Evolutionary conservation across 495 filamentous ascomycete genomes (phyloP), one percentile per base, ranked within the genome.

Genomic region (Parachaetomium inaequale): DNA sequence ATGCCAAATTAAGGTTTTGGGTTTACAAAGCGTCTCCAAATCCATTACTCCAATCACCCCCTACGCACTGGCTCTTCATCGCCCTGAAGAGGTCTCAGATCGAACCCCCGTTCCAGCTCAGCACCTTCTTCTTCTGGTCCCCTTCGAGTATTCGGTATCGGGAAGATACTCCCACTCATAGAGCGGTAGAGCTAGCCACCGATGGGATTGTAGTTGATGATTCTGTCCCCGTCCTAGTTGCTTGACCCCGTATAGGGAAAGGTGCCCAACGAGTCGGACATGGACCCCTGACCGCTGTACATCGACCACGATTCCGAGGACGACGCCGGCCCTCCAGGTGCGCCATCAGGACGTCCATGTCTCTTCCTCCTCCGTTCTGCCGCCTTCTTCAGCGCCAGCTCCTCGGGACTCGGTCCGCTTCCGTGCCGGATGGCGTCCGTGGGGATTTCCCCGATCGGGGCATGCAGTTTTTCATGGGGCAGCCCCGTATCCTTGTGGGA

Each of bases 381-480:
- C 32, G 31, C 53, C 62, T 71, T 71, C 47, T 54, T 55, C 8
- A 54, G 52, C 40, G n/a, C 40, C 40, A 43, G 3, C n/a, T 78
- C 69, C 60, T 79, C 76, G 11, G 43, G 76, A 63, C 8, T 69
- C 61, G 58, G 70, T 50, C 43, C 74, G 67, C 14, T 60, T 34
- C 67, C 57, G 11, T 72, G 69, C 21, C 63, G 69, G 51, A 76
- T 73, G 19, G 74, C 74, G 43, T 74, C 68, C 15, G 26, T 53
- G 29, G 76, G 75, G 11, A 78, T 70, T 15, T 71, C 66, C 0
- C 74, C 74, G 45, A 74, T 66, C 2, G 77, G 72, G 25, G 73
- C 60, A 43, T 74, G 67, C 14, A 79, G 55, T 25, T 74, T 79
- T 15, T 58, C 65, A 31, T 64, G 70, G 21, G 70, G 68, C 26